Percentiles rank a stretch among this genome's conserved stretches.
Conservation (phyloP, 305 asterid genomes). For the Withania somnifera region DNA sequence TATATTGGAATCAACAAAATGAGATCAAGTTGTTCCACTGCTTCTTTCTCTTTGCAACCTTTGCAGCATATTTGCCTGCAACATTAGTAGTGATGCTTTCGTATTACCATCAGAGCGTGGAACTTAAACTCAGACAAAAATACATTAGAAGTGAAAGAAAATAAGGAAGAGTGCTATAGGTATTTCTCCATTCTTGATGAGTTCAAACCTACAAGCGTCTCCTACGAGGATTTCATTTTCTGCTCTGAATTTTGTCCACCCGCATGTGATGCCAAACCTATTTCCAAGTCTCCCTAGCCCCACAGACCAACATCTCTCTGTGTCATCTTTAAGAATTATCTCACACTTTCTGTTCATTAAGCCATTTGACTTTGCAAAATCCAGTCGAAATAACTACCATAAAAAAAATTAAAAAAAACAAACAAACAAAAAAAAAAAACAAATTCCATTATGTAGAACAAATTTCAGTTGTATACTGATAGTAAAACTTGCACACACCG, state of each 20-base stretch:
- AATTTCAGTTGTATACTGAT: background rate
- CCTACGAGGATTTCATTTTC: background rate
- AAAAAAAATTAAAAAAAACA: too few species aligned
- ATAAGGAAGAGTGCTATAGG: background rate
- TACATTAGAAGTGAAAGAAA: background rate
- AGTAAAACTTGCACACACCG: background rate
- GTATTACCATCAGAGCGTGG: background rate
- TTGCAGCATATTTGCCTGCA: background rate
- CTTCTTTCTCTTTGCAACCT: background rate
- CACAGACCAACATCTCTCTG: background rate
- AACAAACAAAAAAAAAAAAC: too few species aligned
- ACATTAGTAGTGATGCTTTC: background rate
- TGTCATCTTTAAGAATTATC: background rate
- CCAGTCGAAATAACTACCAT: background rate
- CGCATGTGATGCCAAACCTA: background rate
- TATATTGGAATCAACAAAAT: too few species aligned
- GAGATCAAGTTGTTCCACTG: background rate
- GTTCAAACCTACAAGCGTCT: background rate
- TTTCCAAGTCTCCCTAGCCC: background rate
- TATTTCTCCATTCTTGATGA: background rate
- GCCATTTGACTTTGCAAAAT: background rate
- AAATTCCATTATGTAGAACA: background rate
- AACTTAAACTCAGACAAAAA: background rate
- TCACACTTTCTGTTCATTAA: background rate
- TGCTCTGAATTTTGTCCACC: background rate